These are phyloP conservation scores for Bolboschoenus planiculmis DNA, from an alignment of 176 grass and related monocot genomes.

Conservation along the genomic window DNA sequence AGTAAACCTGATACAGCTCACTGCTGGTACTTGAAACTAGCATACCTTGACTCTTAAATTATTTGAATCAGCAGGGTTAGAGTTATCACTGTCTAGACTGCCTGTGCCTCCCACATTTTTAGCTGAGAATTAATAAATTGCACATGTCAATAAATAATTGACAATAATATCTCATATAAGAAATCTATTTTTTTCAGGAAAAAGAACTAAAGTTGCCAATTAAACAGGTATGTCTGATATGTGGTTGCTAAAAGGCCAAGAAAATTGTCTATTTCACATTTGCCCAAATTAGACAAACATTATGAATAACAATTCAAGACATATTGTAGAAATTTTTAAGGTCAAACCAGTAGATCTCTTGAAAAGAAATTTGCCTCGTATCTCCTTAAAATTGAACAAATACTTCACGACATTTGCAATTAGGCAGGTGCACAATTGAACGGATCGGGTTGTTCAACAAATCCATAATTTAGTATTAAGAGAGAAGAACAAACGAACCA, in stretches of 20 bases:
- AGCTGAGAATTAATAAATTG: slow-evolving; percentile 34
- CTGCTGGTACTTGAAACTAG: not conserved
- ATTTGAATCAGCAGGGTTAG: slow-evolving; percentile 46
- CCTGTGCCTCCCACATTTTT: slow-evolving; percentile 42
- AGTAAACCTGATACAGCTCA: not conserved
- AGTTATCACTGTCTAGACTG: slow-evolving; percentile 35
- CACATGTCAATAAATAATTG: slow-evolving; percentile 6
- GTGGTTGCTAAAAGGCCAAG: not conserved
- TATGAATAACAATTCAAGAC: not conserved
- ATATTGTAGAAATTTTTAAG: not conserved
- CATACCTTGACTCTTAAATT: slow-evolving; percentile 75
- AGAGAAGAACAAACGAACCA: slow-evolving; percentile 27
- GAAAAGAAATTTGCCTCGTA: not conserved
- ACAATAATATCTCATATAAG: not conserved
- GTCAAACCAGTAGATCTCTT: not conserved
- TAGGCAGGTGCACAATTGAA: not conserved
- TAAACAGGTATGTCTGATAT: not conserved
- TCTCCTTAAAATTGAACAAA: not conserved
- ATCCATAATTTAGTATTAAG: not conserved
- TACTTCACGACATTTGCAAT: not conserved
- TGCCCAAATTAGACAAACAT: not conserved
- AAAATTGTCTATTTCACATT: not conserved
- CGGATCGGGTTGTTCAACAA: not conserved
- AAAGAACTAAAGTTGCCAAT: not conserved
- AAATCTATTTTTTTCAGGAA: not conserved